Evolutionary conservation across 75 land plant species (phyloP), one percentile per base, ranked within the genome.

Genomic region (Pinus tabuliformis): DNA sequence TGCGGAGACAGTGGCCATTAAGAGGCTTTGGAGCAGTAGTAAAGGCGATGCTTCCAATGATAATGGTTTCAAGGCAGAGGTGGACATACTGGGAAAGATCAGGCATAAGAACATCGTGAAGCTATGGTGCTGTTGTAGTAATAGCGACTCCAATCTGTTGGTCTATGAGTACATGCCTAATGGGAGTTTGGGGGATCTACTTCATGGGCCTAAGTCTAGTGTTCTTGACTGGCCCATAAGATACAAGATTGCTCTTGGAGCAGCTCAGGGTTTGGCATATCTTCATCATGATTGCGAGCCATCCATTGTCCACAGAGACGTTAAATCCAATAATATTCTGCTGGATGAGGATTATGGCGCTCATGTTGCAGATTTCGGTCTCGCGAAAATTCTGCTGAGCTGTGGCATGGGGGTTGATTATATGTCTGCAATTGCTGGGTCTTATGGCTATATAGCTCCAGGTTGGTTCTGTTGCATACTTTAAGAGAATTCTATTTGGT

Each of bases 381-480:
- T 94, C 5, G 96, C 96, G 12, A 94, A 89, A 61, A 60, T 68
- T 61, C 74, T 89, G 45, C 75, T 81, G 24, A 76, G 28, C 33
- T 42, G 65, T 21, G 82, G 84, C 17, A 79, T 76, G 21, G 81
- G 86, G 13, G 52, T 76, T 3, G 77, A 83, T 59, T 75, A 87
- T 58, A 93, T 91, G 96, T 93, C 96, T 57, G 84, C 81, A 24
- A 85, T 94, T 75, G 97, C 92, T 12, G 97, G 97, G 33, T 92
- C 97, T 62, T 90, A 89, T 81, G 97, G 97, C 13, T 94, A 94
- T 76, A 94, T 94, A 64, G 97, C 97, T 45, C 97, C 97, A 79
- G 97, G 97, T 94, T 42, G 7, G 49, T 68, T 17, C 14, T 17
- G n/a, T 22, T 21, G 59, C 26, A 14, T 36, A 21, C 30, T 62